Evolutionary conservation across 257 asterid genomes (phyloP).

Genomic region (Solanum habrochaites): DNA sequence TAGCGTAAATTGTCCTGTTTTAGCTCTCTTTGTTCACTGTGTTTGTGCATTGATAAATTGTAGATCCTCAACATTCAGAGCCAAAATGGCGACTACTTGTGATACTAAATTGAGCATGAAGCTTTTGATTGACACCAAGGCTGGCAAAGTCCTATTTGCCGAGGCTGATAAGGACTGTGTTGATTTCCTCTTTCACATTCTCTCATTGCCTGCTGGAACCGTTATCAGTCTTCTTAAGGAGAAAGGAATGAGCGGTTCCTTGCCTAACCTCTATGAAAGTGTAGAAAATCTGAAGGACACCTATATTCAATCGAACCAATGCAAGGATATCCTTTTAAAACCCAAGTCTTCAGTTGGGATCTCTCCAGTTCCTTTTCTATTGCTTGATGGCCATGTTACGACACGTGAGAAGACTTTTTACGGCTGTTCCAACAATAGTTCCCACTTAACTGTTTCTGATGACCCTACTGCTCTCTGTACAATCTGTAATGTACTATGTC

Average conservation of each 20-base stretch:
- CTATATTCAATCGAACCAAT: constrained; percentile 3
- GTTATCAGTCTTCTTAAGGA: constrained; percentile 1
- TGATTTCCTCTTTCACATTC: constrained; percentile 26
- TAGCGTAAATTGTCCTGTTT: neutral
- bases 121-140: constrained; percentile 20
- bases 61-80: neutral
- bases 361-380: constrained; percentile 1
- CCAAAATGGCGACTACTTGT: neutral
- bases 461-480: constrained; percentile 13
- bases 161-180: constrained; percentile 26
- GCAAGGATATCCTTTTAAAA: constrained; percentile 11
- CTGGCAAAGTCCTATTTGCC: constrained; percentile 20
- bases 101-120: constrained; percentile 18
- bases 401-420: neutral
- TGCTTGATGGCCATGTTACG: neutral
- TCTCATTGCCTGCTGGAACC: constrained; percentile 16
- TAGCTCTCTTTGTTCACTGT: neutral
- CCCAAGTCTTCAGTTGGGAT: neutral
- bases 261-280: constrained; percentile 18
- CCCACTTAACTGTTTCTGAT: neutral
- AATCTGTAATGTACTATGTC: neutral
- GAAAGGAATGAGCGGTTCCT: constrained; percentile 14
- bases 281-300: constrained; percentile 5
- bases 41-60: neutral
- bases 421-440: neutral